Evolutionary conservation across 2,329 filamentous ascomycete genomes (phyloP).

Genomic region (Fusarium tanahbumbuense): DNA sequence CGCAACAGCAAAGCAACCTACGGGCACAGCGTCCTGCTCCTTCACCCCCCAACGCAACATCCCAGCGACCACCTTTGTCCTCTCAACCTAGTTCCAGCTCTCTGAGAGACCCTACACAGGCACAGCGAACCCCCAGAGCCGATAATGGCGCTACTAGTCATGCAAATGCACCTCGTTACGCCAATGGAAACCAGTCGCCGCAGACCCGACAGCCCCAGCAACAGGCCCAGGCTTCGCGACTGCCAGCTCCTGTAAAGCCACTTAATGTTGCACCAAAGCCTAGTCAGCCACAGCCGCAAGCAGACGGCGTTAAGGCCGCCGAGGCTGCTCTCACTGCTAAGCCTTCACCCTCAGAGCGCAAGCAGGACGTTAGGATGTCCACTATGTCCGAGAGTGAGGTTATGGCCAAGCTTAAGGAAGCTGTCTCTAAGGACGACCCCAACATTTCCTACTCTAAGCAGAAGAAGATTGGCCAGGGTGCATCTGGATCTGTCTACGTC

Average conservation of each 20-base stretch:
- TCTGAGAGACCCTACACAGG: conserved; percentile 57
- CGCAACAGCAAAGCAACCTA: conserved; percentile 65
- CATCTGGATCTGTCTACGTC: conserved; percentile 97
- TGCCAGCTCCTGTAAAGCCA: conserved; percentile 78
- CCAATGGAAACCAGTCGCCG: conserved; percentile 65
- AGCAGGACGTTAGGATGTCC: conserved; percentile 97
- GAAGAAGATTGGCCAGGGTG: conserved; percentile 99
- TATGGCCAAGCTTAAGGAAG: conserved; percentile 94
- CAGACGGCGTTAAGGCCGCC: conserved; percentile 84
- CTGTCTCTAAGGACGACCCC: conserved; percentile 95
- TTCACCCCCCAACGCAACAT: conserved; percentile 63
- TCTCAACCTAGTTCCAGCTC: conserved; percentile 64
- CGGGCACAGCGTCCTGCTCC: conserved; percentile 85
- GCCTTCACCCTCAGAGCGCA: conserved; percentile 75
- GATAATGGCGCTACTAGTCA: conserved; percentile 60
- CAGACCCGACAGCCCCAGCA: conserved; percentile 60
- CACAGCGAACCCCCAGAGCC: conserved; percentile 55
- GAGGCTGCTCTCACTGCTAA: conserved; percentile 91
- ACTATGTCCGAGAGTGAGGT: conserved; percentile 98
- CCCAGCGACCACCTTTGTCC: conserved; percentile 59
- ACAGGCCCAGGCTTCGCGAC: conserved; percentile 59
- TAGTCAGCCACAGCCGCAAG: conserved; percentile 58
- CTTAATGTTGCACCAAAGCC: conserved; percentile 81
- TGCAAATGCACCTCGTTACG: conserved; percentile 67
- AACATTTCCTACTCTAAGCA: conserved; percentile 98